A percentile compares a stretch with the other conserved stretches of the same genome.
These are phyloP conservation scores for Cucurbita moschata DNA, from an alignment of 306 rosid genomes.

Conservation along the genomic window DNA sequence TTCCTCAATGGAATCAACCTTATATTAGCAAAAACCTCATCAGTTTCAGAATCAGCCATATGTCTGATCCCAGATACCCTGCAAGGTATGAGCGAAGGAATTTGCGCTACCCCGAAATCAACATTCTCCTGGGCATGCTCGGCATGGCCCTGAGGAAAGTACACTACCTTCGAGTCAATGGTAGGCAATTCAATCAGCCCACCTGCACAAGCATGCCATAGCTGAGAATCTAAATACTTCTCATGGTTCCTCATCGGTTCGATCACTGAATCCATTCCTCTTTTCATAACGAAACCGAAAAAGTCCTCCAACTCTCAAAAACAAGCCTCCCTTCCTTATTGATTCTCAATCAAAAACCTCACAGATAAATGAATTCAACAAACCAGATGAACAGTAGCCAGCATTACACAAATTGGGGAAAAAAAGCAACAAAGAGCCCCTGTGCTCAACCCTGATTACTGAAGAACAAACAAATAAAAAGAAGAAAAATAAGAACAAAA, in stretches of 20 bases:
- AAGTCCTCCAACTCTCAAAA: not conserved
- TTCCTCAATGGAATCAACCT: slow-evolving; percentile 41
- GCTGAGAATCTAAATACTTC: slow-evolving; percentile 61
- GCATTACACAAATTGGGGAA: not conserved
- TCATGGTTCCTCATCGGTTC: slow-evolving; percentile 24
- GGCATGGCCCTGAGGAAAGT: slow-evolving; percentile 93
- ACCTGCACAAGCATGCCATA: slow-evolving; percentile 97
- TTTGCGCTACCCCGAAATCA: slow-evolving; percentile 35
- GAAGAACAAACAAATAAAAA: not conserved
- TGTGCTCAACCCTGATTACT: not conserved
- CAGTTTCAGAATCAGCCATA: slow-evolving; percentile 86
- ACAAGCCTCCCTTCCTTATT: slow-evolving; percentile 2
- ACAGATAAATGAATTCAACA: not conserved
- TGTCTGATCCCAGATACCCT: slow-evolving; percentile 45
- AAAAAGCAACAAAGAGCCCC: not conserved
- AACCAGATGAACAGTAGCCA: not conserved
- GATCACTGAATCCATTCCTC: slow-evolving; percentile 41
- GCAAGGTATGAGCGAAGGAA: slow-evolving; percentile 51
- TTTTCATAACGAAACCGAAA: slow-evolving; percentile 19
- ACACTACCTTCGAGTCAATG: slow-evolving; percentile 59
- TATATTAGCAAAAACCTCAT: slow-evolving; percentile 72
- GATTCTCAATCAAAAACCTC: not conserved
- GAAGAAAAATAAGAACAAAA: not conserved
- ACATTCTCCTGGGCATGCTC: slow-evolving; percentile 48
- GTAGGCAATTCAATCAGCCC: slow-evolving; percentile 93